These are phyloP conservation scores for Suillus clintonianus DNA, from an alignment of 768 basidiomycete genomes.

Conservation along the genomic window DNA sequence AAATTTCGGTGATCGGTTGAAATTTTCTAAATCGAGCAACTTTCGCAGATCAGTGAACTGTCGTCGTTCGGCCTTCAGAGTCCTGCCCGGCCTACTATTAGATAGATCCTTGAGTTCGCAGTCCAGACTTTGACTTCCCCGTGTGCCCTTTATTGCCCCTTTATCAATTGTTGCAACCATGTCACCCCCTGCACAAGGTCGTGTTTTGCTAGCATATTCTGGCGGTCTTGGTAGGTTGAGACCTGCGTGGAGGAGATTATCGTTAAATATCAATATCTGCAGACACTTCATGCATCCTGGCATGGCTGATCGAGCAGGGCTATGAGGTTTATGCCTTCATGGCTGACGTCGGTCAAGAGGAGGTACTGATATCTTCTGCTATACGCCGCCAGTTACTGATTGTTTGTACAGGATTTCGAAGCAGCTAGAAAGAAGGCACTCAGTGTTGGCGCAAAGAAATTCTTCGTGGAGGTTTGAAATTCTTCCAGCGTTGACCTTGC, in stretches of 20 bases:
- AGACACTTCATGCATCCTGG: conserved; percentile 99
- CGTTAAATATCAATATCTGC: conserved; percentile 10
- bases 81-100: neutral
- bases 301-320: conserved; percentile 97
- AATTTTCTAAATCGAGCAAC: neutral
- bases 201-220: conserved; percentile 96
- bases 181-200: conserved; percentile 48
- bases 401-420: conserved; percentile 73
- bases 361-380: conserved; percentile 44
- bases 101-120: too few species aligned
- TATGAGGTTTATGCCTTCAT: conserved; percentile 98
- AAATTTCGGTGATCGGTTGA: neutral
- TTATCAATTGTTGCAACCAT: neutral
- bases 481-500: neutral
- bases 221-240: conserved; percentile 85
- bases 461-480: conserved; percentile 75
- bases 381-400: conserved; percentile 5
- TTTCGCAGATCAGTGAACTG: neutral
- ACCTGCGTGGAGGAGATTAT: neutral
- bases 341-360: conserved; percentile 93
- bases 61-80: neutral
- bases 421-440: conserved; percentile 91
- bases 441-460: conserved; percentile 92
- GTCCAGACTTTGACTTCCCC: neutral
- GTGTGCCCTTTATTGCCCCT: neutral